Base-by-base conservation (phyloP, 306 rosid genomes). In the Psophocarpus tetragonolobus region DNA sequence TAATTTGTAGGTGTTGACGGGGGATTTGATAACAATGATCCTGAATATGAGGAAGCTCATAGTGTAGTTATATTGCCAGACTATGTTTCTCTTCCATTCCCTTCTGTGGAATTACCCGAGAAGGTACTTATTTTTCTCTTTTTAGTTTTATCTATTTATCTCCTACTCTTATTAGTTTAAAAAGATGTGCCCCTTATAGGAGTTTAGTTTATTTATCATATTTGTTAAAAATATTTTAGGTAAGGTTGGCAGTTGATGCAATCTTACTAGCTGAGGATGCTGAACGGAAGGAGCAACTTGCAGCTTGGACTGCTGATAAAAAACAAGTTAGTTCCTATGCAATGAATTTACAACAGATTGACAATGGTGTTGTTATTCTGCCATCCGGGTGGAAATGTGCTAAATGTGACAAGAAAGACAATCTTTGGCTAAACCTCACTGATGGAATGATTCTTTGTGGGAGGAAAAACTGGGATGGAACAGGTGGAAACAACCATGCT, bases 31-130 rank as follows among this genome's bases (percentile, higher is more conserved):
- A 91, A 89, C 91, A 88, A 85, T 71, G 97, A 95, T 48, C 53
- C 75, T 12, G 91, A 92, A 75, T 88, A 95, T 69, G 92, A 89
- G 79, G 98, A 95, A 81, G 82, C 84, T 26, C 87, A 81, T 76
- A 84, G 56, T 79, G 81, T 95, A 60, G 88, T 92, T 75, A 73
- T 95, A 82, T 80, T 95, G 73, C 98, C 98, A 26, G 85, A 88
- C 69, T 86, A 89, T 83, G 90, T 84, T 17, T 80, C 92, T 39
- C 98, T 95, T 84, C 90, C 97, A 56, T 95, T 92, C 80, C 98
- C 98, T 44, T 92, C 97, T 0, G 98, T 95, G 75, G 97, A 95
- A 86, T 84, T 95, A 77, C 98, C 98, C 17, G 98, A 95, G 91
- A 95, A 92, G 97, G 98, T 95, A 82, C 61, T 57, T 79, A 27